Evolutionary conservation across 768 basidiomycete genomes (phyloP).

Genomic region (Calocera viscosa): DNA sequence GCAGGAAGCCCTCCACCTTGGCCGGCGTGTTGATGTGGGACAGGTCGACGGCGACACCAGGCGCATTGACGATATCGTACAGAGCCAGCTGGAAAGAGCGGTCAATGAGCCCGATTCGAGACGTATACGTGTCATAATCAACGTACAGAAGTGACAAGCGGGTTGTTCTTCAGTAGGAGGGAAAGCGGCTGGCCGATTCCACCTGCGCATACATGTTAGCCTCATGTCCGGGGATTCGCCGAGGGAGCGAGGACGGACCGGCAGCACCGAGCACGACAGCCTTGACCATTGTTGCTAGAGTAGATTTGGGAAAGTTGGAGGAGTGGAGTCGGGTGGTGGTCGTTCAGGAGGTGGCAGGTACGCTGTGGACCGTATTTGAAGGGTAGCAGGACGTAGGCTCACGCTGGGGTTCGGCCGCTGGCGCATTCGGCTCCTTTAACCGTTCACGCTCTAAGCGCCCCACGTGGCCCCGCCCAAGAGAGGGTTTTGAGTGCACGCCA

Average conservation of each 20-base stretch:
- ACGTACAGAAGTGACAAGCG: conserved; percentile 60
- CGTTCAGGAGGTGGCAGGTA: background rate
- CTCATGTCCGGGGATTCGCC: background rate
- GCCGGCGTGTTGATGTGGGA: conserved; percentile 86
- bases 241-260: conserved; percentile 36
- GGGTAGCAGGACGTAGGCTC: background rate
- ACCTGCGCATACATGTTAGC: conserved; percentile 34
- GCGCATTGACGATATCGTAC: conserved; percentile 96
- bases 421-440: too few relatives aligned
- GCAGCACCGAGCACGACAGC: conserved; percentile 95
- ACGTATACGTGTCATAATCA: background rate
- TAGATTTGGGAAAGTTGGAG: conserved; percentile 1
- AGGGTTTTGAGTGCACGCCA: too few relatives aligned
- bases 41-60: conserved; percentile 90
- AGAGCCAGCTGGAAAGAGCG: conserved; percentile 50
- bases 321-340: conserved; percentile 8
- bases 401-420: background rate
- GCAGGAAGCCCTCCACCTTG: conserved; percentile 67
- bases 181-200: conserved; percentile 96
- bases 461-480: too few relatives aligned
- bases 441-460: too few relatives aligned
- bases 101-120: conserved; percentile 10
- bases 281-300: conserved; percentile 42
- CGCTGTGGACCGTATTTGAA: background rate
- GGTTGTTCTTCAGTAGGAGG: conserved; percentile 78